phyloP scores from a whole-genome alignment of 768 basidiomycete genomes.

The Agaricus subrufescens region DNA sequence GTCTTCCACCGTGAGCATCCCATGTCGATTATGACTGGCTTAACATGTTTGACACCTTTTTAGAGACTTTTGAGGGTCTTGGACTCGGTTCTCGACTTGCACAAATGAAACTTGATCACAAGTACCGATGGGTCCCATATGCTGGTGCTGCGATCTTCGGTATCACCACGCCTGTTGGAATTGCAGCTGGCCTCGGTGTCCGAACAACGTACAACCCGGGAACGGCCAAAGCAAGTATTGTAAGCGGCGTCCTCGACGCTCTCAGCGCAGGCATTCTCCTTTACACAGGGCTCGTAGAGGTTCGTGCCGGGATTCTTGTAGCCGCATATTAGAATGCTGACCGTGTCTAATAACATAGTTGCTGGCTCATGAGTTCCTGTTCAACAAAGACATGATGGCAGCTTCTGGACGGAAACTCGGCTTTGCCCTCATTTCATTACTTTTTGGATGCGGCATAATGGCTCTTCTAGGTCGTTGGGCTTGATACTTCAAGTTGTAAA shows the following conservation, averaged over 20 bases:
- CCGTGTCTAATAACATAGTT: constrained; percentile 38
- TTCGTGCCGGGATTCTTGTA: constrained; percentile 21
- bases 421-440: constrained; percentile 74
- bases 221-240: constrained; percentile 70
- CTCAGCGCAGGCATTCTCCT: constrained; percentile 84
- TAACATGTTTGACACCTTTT: background rate
- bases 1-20: constrained; percentile 83
- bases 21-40: background rate
- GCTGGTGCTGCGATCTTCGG: constrained; percentile 63
- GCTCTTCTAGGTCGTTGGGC: constrained; percentile 89
- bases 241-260: constrained; percentile 82
- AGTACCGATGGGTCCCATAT: constrained; percentile 54
- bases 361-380: constrained; percentile 92
- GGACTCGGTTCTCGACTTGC: constrained; percentile 91
- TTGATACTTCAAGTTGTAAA: constrained; percentile 24
- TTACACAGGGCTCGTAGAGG: constrained; percentile 86
- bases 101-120: constrained; percentile 53
- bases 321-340: background rate
- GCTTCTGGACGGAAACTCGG: constrained; percentile 58
- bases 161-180: constrained; percentile 81
- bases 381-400: constrained; percentile 82
- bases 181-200: constrained; percentile 79
- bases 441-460: constrained; percentile 87
- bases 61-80: constrained; percentile 92
- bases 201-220: constrained; percentile 78